Percentiles rank a stretch among this genome's conserved stretches.
phyloP scores from a whole-genome alignment of 2,329 filamentous ascomycete genomes.

The Diaporthe destruens region DNA sequence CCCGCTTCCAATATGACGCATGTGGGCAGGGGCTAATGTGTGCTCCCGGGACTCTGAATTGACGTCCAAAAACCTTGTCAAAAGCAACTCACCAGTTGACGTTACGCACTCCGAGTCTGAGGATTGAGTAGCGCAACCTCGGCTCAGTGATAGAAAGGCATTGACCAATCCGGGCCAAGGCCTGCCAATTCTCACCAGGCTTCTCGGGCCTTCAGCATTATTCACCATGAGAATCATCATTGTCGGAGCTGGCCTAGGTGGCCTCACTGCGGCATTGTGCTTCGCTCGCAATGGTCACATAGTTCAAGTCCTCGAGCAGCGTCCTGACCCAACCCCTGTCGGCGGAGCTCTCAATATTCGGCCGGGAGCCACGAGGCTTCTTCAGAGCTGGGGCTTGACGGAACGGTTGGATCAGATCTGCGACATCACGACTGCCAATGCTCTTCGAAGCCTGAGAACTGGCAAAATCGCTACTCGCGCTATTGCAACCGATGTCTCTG shows the following conservation, averaged over 20 bases:
- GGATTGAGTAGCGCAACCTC: neutral
- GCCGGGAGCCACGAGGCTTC: constrained; percentile 42
- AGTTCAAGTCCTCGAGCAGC: constrained; percentile 44
- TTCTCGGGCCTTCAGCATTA: neutral
- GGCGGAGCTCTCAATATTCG: constrained; percentile 45
- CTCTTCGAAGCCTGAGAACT: constrained; percentile 41
- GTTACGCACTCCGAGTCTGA: neutral
- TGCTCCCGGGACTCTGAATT: neutral
- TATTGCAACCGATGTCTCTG: constrained; percentile 39
- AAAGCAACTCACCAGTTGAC: too few species aligned
- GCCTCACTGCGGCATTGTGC: constrained; percentile 43
- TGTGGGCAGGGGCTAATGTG: neutral
- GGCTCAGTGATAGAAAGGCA: neutral
- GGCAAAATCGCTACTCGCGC: constrained; percentile 40
- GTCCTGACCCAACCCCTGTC: constrained; percentile 35
- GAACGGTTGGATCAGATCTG: constrained; percentile 32
- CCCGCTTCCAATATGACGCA: neutral
- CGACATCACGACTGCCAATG: constrained; percentile 34
- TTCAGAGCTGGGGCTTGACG: constrained; percentile 43
- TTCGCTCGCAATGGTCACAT: constrained; percentile 42
- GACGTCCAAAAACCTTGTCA: neutral
- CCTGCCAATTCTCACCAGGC: neutral
- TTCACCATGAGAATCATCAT: constrained; percentile 44
- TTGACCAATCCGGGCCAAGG: neutral
- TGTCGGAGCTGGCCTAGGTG: constrained; percentile 44